Conservation (phyloP, 176 grass and related monocot species). For the Cenchrus americanus region DNA sequence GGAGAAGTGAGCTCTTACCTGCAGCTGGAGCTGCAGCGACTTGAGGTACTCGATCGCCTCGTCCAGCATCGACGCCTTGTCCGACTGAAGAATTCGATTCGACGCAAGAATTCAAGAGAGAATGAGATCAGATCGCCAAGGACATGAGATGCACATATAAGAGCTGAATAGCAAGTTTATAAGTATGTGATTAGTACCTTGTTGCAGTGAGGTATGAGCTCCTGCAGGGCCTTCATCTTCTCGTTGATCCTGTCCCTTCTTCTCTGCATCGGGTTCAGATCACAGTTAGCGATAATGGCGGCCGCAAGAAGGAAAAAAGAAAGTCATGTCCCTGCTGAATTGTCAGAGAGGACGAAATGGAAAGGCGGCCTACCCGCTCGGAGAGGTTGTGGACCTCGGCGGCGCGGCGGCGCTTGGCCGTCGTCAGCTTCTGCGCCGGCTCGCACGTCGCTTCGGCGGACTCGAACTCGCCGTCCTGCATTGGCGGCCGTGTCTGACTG, state of each 20-base stretch:
- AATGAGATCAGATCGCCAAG: neutral
- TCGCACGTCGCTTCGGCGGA: constrained; percentile 45
- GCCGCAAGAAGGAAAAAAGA: too few species aligned
- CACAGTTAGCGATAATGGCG: constrained; percentile 4
- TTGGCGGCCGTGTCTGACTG: neutral
- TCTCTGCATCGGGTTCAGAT: constrained; percentile 44
- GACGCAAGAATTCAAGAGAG: neutral
- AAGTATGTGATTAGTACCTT: constrained; percentile 49
- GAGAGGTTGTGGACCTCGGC: constrained; percentile 93
- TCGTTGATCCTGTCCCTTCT: constrained; percentile 91
- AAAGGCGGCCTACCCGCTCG: constrained; percentile 53
- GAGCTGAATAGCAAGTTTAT: neutral
- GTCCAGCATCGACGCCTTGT: constrained; percentile 91
- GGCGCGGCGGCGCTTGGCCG: constrained; percentile 62
- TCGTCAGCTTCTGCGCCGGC: constrained; percentile 28
- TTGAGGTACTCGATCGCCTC: constrained; percentile 95
- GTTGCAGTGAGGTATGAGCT: constrained; percentile 92
- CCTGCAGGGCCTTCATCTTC: constrained; percentile 95
- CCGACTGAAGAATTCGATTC: constrained; percentile 49
- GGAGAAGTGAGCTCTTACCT: constrained; percentile 37
- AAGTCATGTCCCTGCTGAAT: neutral
- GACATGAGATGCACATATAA: neutral
- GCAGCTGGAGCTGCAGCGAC: constrained; percentile 79
- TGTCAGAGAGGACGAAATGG: neutral
- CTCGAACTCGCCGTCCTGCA: constrained; percentile 60